These are phyloP conservation scores for Solanum corneliomulleri DNA, from an alignment of 257 asterid species.

Conservation along the genomic window DNA sequence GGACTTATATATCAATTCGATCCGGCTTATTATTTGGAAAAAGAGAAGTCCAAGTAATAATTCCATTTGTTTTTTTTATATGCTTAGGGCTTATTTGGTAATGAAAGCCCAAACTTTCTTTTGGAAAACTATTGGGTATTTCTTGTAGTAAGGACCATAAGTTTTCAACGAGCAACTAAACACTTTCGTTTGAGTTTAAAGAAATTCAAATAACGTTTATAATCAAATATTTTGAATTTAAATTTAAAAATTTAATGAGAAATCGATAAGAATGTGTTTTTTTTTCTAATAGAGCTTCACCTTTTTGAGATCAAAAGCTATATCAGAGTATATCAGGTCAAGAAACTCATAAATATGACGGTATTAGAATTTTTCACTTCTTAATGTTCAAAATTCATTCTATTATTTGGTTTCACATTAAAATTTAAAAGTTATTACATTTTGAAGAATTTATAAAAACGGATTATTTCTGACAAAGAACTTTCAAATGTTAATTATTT, in stretches of 20 bases:
- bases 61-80: background rate
- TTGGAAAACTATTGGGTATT: background rate
- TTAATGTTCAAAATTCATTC: background rate
- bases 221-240: background rate
- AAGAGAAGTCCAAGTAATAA: background rate
- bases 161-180: background rate
- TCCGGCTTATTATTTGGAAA: too few relatives aligned
- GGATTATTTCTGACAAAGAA: background rate
- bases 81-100: background rate
- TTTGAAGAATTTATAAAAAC: accelerated
- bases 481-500: background rate
- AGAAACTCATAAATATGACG: background rate
- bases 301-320: background rate
- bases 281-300: background rate
- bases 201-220: background rate
- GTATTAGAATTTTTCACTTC: background rate
- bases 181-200: background rate
- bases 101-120: background rate
- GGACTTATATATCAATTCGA: too few relatives aligned
- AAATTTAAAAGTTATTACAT: background rate
- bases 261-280: too few relatives aligned
- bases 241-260: background rate
- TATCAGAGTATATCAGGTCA: background rate
- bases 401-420: background rate
- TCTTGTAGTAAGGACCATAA: background rate